phyloP scores from a whole-genome alignment of 2,329 filamentous ascomycete species.

The Cladophialophora yegresii region DNA sequence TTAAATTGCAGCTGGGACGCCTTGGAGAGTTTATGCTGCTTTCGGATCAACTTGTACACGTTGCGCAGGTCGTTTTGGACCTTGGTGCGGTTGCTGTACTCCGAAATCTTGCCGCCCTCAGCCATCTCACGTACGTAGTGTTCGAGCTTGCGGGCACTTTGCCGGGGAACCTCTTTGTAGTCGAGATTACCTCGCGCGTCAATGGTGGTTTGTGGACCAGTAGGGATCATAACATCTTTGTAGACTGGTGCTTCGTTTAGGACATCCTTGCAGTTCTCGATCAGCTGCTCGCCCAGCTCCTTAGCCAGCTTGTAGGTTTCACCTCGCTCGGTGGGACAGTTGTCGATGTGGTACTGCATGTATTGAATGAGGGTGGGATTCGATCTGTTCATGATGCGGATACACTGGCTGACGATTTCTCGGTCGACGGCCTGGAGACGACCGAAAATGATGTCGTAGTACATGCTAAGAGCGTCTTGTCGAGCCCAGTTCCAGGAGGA shows the following conservation, averaged over 20 bases:
- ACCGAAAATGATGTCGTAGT: slow-evolving; percentile 98
- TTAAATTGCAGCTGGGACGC: slow-evolving; percentile 96
- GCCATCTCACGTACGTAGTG: slow-evolving; percentile 99
- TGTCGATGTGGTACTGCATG: slow-evolving; percentile 99
- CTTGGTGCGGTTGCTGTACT: slow-evolving; percentile 97
- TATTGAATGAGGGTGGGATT: slow-evolving; percentile 95
- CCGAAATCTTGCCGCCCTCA: slow-evolving; percentile 95
- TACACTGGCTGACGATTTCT: slow-evolving; percentile 97
- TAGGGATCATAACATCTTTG: slow-evolving; percentile 93
- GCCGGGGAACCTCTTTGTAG: slow-evolving; percentile 82
- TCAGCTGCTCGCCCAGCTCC: slow-evolving; percentile 86
- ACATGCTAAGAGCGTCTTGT: slow-evolving; percentile 97
- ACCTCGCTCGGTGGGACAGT: slow-evolving; percentile 92
- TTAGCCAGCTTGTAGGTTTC: slow-evolving; percentile 99
- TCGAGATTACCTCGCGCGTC: slow-evolving; percentile 89
- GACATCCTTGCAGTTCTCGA: slow-evolving; percentile 96
- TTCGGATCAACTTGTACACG: slow-evolving; percentile 97
- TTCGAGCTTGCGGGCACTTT: slow-evolving; percentile 92
- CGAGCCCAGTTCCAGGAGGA: slow-evolving; percentile 99
- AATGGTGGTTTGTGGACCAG: slow-evolving; percentile 87
- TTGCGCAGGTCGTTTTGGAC: slow-evolving; percentile 93
- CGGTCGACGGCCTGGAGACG: slow-evolving; percentile 89
- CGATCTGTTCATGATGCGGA: slow-evolving; percentile 98
- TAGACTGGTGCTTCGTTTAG: slow-evolving; percentile 81
- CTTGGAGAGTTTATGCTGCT: slow-evolving; percentile 97